Percentiles rank a stretch among this genome's conserved stretches.
These are phyloP conservation scores for Ascochyta rabiei DNA, from an alignment of 2,329 filamentous ascomycete species.

Conservation along the genomic window DNA sequence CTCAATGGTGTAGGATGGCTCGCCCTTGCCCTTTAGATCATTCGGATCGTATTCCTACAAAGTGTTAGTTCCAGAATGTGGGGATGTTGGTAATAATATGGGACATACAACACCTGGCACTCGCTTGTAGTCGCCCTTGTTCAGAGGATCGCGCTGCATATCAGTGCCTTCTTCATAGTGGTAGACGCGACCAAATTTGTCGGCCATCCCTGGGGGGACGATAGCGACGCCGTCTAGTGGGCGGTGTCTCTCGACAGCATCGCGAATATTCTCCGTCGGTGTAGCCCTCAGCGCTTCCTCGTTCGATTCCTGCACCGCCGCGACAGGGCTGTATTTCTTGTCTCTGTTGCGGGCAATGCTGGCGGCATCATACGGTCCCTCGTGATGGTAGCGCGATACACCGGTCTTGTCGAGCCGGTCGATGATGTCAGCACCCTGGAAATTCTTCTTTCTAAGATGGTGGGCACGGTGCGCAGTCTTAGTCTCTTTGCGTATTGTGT, in stretches of 20 bases:
- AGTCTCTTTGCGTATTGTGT: conserved; percentile 67
- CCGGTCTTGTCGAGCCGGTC: conserved; percentile 74
- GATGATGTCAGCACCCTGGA: conserved; percentile 76
- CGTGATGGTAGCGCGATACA: conserved; percentile 80
- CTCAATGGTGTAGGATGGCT: conserved; percentile 75
- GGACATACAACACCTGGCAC: conserved; percentile 73
- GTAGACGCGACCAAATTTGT: conserved; percentile 73
- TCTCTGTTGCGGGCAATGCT: conserved; percentile 74
- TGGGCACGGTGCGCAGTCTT: conserved; percentile 70
- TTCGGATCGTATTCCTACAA: conserved; percentile 68
- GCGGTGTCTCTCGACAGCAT: conserved; percentile 73
- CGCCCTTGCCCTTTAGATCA: conserved; percentile 83
- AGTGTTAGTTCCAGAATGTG: conserved; percentile 15
- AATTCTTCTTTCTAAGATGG: conserved; percentile 69
- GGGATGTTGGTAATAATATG: neutral
- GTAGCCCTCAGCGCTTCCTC: conserved; percentile 80
- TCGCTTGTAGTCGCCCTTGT: conserved; percentile 77
- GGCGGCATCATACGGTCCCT: conserved; percentile 87
- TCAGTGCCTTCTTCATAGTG: conserved; percentile 86
- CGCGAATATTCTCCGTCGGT: conserved; percentile 75
- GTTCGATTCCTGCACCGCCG: conserved; percentile 75
- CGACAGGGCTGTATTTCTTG: conserved; percentile 70
- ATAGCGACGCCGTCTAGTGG: conserved; percentile 81
- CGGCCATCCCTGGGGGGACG: conserved; percentile 74
- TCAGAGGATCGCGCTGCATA: conserved; percentile 73